Evolutionary conservation across 202 grass and related monocot genomes (phyloP).

Genomic region (Miscanthus sacchariflorus): DNA sequence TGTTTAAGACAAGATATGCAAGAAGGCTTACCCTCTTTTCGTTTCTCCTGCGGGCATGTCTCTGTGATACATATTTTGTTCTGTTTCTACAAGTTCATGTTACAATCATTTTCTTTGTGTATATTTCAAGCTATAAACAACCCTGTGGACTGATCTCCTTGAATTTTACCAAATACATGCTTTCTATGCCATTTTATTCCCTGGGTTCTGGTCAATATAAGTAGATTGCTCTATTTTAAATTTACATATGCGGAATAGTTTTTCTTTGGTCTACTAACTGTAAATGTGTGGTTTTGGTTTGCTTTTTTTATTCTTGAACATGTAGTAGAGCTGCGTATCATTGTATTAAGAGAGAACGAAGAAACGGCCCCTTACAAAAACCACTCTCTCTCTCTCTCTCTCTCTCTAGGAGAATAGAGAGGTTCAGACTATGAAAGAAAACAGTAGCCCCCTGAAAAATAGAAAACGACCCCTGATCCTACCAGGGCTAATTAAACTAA

Average conservation of each 20-base stretch:
- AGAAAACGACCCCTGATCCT: not conserved
- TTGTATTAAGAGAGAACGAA: not conserved
- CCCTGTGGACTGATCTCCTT: not conserved
- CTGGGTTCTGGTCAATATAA: not conserved
- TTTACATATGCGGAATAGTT: not conserved
- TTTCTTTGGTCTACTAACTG: not conserved
- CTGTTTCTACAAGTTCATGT: not conserved
- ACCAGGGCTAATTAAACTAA: not conserved
- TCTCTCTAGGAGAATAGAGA: not conserved
- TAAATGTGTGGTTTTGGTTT: not conserved
- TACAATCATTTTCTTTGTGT: not conserved
- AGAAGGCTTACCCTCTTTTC: not conserved
- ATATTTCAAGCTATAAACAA: conserved; percentile 9
- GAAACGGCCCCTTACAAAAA: not conserved
- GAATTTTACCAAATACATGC: not conserved
- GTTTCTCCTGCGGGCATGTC: not conserved
- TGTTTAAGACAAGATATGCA: not conserved
- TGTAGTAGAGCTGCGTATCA: not conserved
- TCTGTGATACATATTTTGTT: not conserved
- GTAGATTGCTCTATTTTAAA: not conserved
- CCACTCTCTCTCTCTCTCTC: not conserved
- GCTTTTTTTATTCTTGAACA: not conserved
- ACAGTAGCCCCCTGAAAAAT: not conserved
- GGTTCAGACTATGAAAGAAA: not conserved
- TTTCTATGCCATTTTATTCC: not conserved